These are phyloP conservation scores for Thelonectria discophora DNA, from an alignment of 2,329 filamentous ascomycete genomes.

Conservation along the genomic window DNA sequence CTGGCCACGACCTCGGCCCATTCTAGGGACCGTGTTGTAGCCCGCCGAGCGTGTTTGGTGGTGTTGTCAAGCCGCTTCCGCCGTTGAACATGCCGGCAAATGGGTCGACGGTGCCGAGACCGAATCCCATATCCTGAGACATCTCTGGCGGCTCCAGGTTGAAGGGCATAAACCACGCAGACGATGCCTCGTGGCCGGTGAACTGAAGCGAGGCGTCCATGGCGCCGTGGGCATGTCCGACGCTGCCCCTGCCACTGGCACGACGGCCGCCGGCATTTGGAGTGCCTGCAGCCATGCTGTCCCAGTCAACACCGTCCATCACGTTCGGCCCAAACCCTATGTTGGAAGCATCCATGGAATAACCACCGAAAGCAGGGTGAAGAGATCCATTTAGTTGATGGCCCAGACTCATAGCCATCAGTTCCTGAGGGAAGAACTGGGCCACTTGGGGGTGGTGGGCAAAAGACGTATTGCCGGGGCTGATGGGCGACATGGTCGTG, in stretches of 20 bases:
- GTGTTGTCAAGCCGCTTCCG: constrained; percentile 50
- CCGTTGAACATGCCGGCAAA: constrained; percentile 60
- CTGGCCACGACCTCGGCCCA: constrained; percentile 26
- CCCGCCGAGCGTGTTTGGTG: constrained; percentile 47
- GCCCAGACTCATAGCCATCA: constrained; percentile 62
- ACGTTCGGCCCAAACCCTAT: constrained; percentile 49
- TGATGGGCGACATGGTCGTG: constrained; percentile 61
- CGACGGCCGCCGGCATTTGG: constrained; percentile 42
- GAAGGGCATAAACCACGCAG: constrained; percentile 93
- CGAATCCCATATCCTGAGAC: constrained; percentile 56
- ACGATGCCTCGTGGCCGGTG: constrained; percentile 58
- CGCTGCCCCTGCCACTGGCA: constrained; percentile 42
- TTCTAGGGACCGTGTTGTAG: constrained; percentile 45
- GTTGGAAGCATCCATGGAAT: constrained; percentile 61
- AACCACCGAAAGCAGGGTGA: constrained; percentile 78
- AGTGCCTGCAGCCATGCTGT: constrained; percentile 49
- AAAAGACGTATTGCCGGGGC: constrained; percentile 56
- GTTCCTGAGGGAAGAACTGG: constrained; percentile 59
- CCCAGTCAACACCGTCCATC: constrained; percentile 57
- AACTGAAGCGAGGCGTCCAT: constrained; percentile 37
- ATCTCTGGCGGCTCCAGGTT: constrained; percentile 82
- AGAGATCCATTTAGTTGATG: constrained; percentile 62
- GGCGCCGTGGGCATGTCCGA: constrained; percentile 39
- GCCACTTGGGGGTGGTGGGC: constrained; percentile 50
- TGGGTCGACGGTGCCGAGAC: constrained; percentile 56